A percentile compares a stretch with the other conserved stretches of the same genome.
These are phyloP conservation scores for Setaria italica DNA, from an alignment of 202 grass and related monocot genomes.

Conservation along the genomic window DNA sequence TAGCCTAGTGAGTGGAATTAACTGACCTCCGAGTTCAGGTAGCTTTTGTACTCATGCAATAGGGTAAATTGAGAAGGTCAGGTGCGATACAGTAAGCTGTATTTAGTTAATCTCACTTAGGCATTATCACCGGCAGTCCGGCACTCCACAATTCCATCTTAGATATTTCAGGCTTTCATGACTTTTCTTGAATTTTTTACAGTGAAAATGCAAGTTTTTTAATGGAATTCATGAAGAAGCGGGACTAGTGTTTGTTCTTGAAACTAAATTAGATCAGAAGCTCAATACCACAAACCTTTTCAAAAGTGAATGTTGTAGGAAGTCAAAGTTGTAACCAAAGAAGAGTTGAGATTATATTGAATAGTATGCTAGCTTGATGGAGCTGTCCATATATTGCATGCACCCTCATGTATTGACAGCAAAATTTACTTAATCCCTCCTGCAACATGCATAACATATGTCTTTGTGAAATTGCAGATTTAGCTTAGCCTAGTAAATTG, in stretches of 20 bases:
- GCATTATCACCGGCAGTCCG: neutral
- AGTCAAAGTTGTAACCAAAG: neutral
- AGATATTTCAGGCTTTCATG: neutral
- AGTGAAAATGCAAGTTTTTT: constrained; percentile 1
- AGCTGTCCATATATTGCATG: neutral
- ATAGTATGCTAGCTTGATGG: neutral
- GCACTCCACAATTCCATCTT: neutral
- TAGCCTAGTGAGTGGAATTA: neutral
- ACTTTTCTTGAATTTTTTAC: constrained; percentile 25
- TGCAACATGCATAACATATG: neutral
- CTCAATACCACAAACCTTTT: neutral
- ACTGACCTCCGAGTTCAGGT: neutral
- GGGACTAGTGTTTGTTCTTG: neutral
- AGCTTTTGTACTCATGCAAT: neutral
- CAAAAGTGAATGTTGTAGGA: neutral
- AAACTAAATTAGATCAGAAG: neutral
- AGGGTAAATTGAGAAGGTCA: neutral
- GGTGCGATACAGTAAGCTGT: neutral
- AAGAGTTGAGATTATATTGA: neutral
- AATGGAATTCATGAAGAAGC: neutral
- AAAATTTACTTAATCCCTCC: neutral
- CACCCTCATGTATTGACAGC: neutral
- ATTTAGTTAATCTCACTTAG: neutral
- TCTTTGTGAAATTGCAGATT: constrained; percentile 32
- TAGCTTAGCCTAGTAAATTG: constrained; percentile 4